A percentile compares a stretch with the other conserved stretches of the same genome.
Conservation (phyloP, 2,329 filamentous ascomycete species). For the Hypoxylon sp. region DNA sequence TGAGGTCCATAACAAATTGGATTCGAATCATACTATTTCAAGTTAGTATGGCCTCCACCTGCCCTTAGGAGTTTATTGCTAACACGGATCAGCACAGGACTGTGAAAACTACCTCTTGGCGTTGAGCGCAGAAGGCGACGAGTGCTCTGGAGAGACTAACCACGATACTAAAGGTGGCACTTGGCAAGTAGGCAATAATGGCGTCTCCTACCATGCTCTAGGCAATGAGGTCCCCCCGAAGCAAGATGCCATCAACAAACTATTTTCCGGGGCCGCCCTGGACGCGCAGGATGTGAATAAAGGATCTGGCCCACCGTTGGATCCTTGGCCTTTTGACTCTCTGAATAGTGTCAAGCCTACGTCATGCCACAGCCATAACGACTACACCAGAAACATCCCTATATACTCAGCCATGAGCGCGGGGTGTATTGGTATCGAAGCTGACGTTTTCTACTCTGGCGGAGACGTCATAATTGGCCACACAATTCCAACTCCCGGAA, state of each 20-base stretch:
- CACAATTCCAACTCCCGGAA: constrained; percentile 40
- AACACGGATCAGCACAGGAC: constrained; percentile 37
- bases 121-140: constrained; percentile 40
- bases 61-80: constrained; percentile 7
- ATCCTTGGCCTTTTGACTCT: constrained; percentile 49
- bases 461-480: constrained; percentile 49
- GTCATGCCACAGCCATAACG: constrained; percentile 50
- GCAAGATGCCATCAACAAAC: constrained; percentile 48
- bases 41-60: constrained; percentile 39
- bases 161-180: constrained; percentile 50
- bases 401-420: constrained; percentile 46
- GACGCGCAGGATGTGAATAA: constrained; percentile 44
- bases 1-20: constrained; percentile 50
- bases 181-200: constrained; percentile 47
- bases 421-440: constrained; percentile 49
- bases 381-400: constrained; percentile 48
- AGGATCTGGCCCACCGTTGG: constrained; percentile 44
- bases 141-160: constrained; percentile 46
- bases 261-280: constrained; percentile 42
- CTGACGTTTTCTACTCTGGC: constrained; percentile 45
- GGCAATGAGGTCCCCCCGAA: constrained; percentile 44
- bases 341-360: constrained; percentile 44
- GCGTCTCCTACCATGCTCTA: constrained; percentile 49
- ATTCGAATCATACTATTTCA: constrained; percentile 45
- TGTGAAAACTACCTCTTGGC: constrained; percentile 47